These are phyloP conservation scores for Apiosordaria backusii DNA, from an alignment of 495 filamentous ascomycete genomes.

Conservation along the genomic window DNA sequence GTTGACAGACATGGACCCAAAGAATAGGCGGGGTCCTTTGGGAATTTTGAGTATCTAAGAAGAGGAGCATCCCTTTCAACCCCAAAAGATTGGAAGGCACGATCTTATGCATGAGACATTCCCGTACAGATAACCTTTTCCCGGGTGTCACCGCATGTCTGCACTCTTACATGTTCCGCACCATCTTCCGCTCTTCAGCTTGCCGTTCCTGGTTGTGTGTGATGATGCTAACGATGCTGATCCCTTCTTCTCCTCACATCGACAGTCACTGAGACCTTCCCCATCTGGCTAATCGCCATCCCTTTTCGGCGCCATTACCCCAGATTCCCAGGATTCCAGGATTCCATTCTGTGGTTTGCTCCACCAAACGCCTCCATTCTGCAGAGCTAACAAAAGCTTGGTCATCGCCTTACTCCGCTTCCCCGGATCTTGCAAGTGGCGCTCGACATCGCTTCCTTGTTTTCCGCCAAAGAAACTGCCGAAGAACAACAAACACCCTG, in stretches of 20 bases:
- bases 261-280: background rate
- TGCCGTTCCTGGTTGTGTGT: background rate
- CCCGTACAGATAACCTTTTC: background rate
- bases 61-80: too few relatives aligned
- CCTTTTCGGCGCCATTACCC: background rate
- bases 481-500: background rate
- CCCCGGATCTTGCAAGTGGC: background rate
- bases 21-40: too few relatives aligned
- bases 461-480: background rate
- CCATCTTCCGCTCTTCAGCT: constrained; percentile 2
- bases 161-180: background rate
- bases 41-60: too few relatives aligned
- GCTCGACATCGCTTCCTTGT: background rate
- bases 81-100: background rate
- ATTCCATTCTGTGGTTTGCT: background rate
- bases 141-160: background rate
- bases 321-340: background rate
- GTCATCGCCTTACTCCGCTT: constrained; percentile 1
- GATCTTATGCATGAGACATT: background rate
- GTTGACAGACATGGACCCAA: too few relatives aligned
- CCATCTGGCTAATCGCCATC: background rate
- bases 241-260: constrained; percentile 4
- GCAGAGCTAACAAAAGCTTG: constrained; percentile 1
- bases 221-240: constrained; percentile 9
- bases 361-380: background rate